These are phyloP conservation scores for Pyrus pyrifolia DNA, from an alignment of 306 rosid species.

Conservation along the genomic window DNA sequence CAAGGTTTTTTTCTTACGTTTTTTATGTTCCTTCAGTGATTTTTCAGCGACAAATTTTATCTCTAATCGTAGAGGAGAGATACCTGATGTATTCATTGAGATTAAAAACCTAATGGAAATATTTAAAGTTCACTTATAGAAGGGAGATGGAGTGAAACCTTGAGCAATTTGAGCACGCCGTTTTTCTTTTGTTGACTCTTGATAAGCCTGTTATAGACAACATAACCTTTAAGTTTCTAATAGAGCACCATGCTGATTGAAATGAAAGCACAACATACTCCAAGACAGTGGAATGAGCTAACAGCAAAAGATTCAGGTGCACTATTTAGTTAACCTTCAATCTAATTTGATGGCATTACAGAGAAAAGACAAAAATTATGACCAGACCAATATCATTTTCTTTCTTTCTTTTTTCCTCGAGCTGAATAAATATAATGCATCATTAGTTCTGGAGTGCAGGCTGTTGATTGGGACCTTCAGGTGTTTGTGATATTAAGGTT, in stretches of 20 bases:
- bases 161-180: conserved; percentile 89
- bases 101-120: background rate
- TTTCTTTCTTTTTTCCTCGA: no score
- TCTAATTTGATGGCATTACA: background rate
- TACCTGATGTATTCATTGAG: background rate
- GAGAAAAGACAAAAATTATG: no score
- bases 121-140: conserved; percentile 3
- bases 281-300: background rate
- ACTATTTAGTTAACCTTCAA: no score
- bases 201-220: conserved; percentile 68
- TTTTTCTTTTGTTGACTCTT: conserved; percentile 92
- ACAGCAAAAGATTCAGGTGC: no score
- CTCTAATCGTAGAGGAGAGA: background rate
- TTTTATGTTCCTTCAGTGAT: background rate
- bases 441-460: no score
- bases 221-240: conserved; percentile 12
- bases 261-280: background rate
- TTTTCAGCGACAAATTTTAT: background rate
- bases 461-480: background rate
- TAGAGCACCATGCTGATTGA: background rate
- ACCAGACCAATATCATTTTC: no score
- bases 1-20: background rate
- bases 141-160: conserved; percentile 43
- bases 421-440: no score
- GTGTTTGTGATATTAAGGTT: background rate